phyloP scores from a whole-genome alignment of 768 basidiomycete species.

The Nidularia pulvinata region DNA sequence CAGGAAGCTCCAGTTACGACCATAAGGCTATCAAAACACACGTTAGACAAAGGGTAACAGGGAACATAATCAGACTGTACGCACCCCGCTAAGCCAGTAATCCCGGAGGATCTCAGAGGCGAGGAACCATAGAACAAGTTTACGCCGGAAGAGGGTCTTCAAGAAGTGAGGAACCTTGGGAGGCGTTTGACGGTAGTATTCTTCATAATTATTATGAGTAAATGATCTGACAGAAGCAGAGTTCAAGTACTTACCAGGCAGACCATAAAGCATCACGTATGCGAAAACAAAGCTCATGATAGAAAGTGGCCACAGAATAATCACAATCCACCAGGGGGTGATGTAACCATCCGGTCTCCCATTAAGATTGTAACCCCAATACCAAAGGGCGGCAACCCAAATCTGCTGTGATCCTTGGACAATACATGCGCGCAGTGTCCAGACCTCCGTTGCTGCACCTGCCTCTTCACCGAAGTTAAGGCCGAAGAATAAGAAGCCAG shows the following conservation, averaged over 20 bases:
- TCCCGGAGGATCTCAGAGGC: slow-evolving; percentile 91
- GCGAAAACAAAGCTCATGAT: slow-evolving; percentile 75
- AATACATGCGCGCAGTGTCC: slow-evolving; percentile 88
- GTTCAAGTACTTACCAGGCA: slow-evolving; percentile 62
- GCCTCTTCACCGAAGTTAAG: slow-evolving; percentile 98
- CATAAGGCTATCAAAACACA: slow-evolving; percentile 61
- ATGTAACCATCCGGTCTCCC: slow-evolving; percentile 44
- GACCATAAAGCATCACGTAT: slow-evolving; percentile 82
- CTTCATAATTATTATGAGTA: slow-evolving; percentile 27
- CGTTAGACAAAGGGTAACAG: no score
- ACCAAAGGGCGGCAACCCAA: slow-evolving; percentile 96
- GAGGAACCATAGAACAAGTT: slow-evolving; percentile 94
- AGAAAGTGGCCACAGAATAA: slow-evolving; percentile 82
- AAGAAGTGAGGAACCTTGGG: slow-evolving; percentile 95
- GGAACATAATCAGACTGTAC: slow-evolving; percentile 18
- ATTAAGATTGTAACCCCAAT: slow-evolving; percentile 88
- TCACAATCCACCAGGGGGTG: slow-evolving; percentile 85
- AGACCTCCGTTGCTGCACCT: slow-evolving; percentile 93
- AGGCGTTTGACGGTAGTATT: slow-evolving; percentile 90
- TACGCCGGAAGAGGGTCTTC: slow-evolving; percentile 85
- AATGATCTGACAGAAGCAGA: background rate
- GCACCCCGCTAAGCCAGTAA: slow-evolving; percentile 86
- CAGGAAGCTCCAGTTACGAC: slow-evolving; percentile 94
- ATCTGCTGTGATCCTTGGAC: slow-evolving; percentile 96
- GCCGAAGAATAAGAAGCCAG: slow-evolving; percentile 92